phyloP scores from a whole-genome alignment of 2,329 filamentous ascomycete species.

The Colletotrichum sp. region DNA sequence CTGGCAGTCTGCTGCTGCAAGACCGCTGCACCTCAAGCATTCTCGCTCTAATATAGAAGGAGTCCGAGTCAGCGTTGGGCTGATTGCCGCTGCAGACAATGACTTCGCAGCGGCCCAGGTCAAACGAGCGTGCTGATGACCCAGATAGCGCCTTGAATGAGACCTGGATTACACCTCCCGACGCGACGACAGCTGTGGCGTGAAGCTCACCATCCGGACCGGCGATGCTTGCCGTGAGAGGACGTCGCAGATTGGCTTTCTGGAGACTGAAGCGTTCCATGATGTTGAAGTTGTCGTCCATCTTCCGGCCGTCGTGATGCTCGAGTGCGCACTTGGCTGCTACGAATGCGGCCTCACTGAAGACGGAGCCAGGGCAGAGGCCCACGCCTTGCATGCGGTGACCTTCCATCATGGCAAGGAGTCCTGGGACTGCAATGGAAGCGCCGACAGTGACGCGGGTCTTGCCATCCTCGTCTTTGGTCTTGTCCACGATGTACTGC shows the following conservation, averaged over 20 bases:
- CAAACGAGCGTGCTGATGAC: not conserved
- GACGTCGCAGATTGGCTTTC: not conserved
- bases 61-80: not conserved
- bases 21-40: not conserved
- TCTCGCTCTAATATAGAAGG: not conserved
- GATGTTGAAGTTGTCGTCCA: not conserved
- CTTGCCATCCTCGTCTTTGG: not conserved
- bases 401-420: not conserved
- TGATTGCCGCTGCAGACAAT: not conserved
- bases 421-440: not conserved
- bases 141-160: not conserved
- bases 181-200: not conserved
- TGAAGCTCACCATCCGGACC: not conserved
- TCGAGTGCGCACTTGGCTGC: not conserved
- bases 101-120: not conserved
- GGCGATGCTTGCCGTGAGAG: not conserved
- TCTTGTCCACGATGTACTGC: not conserved
- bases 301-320: not conserved
- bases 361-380: not conserved
- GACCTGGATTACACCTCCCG: not conserved
- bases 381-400: not conserved
- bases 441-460: not conserved
- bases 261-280: not conserved
- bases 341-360: not conserved
- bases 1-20: not conserved